phyloP scores from a whole-genome alignment of 768 basidiomycete genomes.

The Phallus indusiatus region DNA sequence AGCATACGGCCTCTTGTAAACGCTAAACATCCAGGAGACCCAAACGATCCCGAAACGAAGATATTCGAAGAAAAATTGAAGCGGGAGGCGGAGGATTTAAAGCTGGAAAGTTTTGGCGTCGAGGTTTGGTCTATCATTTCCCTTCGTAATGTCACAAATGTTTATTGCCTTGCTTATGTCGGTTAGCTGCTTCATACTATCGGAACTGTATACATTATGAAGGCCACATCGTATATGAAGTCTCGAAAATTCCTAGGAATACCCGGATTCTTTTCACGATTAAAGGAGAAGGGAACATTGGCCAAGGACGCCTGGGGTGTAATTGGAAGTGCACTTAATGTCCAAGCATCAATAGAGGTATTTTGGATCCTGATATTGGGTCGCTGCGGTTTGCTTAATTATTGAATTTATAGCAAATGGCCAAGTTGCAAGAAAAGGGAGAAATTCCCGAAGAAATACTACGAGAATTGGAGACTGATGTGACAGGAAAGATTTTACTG shows the following conservation, averaged over 20 bases:
- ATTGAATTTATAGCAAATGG: slow-evolving; percentile 59
- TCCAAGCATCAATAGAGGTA: slow-evolving; percentile 8
- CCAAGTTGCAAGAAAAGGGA: slow-evolving; percentile 81
- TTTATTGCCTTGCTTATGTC: background rate
- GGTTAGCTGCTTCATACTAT: slow-evolving; percentile 78
- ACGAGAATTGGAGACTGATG: slow-evolving; percentile 79
- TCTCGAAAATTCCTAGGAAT: slow-evolving; percentile 86
- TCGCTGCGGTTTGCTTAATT: background rate
- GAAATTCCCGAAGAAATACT: slow-evolving; percentile 81
- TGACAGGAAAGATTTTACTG: slow-evolving; percentile 93
- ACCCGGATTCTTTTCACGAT: slow-evolving; percentile 83
- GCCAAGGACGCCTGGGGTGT: slow-evolving; percentile 98
- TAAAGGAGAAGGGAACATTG: slow-evolving; percentile 90
- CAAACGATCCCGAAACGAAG: slow-evolving; percentile 74
- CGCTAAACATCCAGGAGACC: slow-evolving; percentile 72
- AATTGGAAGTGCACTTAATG: slow-evolving; percentile 66
- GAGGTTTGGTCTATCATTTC: slow-evolving; percentile 45
- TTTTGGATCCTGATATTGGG: background rate
- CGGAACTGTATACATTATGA: slow-evolving; percentile 86
- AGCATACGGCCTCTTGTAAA: slow-evolving; percentile 79
- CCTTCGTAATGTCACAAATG: background rate
- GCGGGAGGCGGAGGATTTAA: slow-evolving; percentile 87
- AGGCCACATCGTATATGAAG: slow-evolving; percentile 86
- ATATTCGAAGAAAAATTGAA: slow-evolving; percentile 69
- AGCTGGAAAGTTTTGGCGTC: slow-evolving; percentile 94